Conservation (phyloP, 345 rosid species). For the Salix caprea region DNA sequence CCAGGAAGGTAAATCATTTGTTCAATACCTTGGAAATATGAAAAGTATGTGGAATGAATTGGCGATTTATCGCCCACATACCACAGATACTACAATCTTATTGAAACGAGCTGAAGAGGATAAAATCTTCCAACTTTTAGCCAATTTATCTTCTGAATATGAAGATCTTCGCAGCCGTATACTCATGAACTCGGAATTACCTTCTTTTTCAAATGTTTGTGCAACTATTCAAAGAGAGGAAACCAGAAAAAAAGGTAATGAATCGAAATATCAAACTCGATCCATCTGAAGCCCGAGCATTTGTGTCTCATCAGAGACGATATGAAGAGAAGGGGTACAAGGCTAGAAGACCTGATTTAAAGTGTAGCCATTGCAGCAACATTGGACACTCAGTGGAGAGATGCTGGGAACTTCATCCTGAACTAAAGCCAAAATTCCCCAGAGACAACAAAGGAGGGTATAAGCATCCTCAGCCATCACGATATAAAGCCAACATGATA, state of each 20-base stretch:
- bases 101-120: background rate
- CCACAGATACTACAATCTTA: no score
- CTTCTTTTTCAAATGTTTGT: background rate
- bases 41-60: no score
- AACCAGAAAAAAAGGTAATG: background rate
- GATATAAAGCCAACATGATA: fast-evolving
- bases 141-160: no score
- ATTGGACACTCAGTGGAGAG: background rate
- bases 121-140: no score
- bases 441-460: background rate
- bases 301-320: no score
- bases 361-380: background rate
- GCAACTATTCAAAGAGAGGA: background rate
- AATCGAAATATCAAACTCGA: fast-evolving
- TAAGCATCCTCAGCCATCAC: background rate
- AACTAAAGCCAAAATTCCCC: no score
- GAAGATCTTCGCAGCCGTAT: background rate
- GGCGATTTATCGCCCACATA: no score
- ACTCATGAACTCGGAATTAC: background rate
- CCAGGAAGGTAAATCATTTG: no score
- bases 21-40: no score
- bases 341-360: no score
- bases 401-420: background rate
- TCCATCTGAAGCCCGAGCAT: background rate
- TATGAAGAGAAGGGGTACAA: background rate